These are phyloP conservation scores for Neostapfia colusana DNA, from an alignment of 176 grass and related monocot genomes.

Conservation along the genomic window DNA sequence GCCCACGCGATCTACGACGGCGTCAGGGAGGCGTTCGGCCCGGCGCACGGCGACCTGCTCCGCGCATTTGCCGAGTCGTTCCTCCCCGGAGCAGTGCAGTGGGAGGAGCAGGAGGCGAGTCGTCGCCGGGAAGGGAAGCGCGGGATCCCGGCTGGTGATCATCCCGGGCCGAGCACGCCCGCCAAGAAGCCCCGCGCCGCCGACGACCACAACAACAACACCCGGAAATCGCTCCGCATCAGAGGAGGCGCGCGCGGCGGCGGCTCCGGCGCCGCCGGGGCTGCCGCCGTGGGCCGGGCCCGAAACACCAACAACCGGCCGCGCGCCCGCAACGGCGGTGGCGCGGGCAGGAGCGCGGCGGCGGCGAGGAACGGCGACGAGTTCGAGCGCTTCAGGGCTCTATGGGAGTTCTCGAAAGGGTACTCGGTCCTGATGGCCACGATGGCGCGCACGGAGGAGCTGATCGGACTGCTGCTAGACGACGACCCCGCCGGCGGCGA, in stretches of 20 bases:
- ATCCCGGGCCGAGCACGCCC: not conserved
- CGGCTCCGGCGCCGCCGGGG: too few species aligned
- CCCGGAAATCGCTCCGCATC: not conserved
- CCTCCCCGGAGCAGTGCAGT: not conserved
- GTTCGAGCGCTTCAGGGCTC: not conserved
- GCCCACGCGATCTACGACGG: not conserved
- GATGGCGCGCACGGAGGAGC: not conserved
- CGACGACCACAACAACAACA: not conserved
- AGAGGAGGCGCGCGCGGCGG: too few species aligned
- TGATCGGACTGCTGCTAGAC: not conserved
- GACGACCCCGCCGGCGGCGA: too few species aligned
- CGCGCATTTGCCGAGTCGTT: not conserved
- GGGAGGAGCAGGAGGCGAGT: not conserved
- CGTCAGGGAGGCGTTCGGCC: not conserved
- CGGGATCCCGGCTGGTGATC: not conserved
- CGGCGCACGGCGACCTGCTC: not conserved
- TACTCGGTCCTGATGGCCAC: slow-evolving; percentile 19
- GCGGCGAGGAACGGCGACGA: not conserved
- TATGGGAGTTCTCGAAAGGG: not conserved
- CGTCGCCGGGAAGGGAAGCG: not conserved
- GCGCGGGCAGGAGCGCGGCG: too few species aligned
- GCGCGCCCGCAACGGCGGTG: too few species aligned
- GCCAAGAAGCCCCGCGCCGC: not conserved
- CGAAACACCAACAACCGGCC: too few species aligned
- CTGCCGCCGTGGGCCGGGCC: too few species aligned